These are phyloP conservation scores for Penicillium goetzii DNA, from an alignment of 495 filamentous ascomycete species.

Conservation along the genomic window DNA sequence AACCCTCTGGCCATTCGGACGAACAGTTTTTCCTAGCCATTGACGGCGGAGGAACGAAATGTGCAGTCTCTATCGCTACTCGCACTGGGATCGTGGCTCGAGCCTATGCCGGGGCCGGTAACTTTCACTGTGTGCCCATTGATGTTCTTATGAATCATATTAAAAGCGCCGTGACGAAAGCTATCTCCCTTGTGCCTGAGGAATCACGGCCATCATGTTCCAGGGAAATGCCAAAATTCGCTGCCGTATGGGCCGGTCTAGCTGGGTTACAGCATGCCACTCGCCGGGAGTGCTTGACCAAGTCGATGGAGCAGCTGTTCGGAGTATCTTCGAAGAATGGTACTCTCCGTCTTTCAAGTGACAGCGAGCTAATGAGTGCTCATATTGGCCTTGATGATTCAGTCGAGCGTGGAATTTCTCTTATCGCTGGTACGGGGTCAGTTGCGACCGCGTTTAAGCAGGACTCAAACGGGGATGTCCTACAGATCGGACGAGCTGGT, in stretches of 20 bases:
- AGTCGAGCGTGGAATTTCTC: conserved; percentile 24
- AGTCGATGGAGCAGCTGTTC: conserved; percentile 24
- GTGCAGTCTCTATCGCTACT: conserved; percentile 33
- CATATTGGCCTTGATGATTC: conserved; percentile 22
- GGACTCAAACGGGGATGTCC: conserved; percentile 14
- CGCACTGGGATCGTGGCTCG: conserved; percentile 18
- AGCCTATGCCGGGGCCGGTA: conserved; percentile 38
- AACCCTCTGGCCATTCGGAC: neutral
- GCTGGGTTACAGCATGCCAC: conserved; percentile 35
- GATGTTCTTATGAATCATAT: neutral
- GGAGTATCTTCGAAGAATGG: conserved; percentile 19
- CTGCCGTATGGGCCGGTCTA: conserved; percentile 32
- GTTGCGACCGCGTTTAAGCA: conserved; percentile 21
- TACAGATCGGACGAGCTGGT: conserved; percentile 32
- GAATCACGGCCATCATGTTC: neutral
- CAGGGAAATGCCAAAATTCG: neutral
- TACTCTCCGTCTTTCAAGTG: conserved; percentile 31
- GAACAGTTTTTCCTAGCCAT: conserved; percentile 35
- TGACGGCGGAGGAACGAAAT: conserved; percentile 45
- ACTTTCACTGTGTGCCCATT: conserved; percentile 25
- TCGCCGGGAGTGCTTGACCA: conserved; percentile 17
- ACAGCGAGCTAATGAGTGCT: conserved; percentile 31
- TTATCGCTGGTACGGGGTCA: conserved; percentile 42
- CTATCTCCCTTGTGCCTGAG: neutral
- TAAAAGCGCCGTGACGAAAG: neutral